Conservation (phyloP, 768 basidiomycete species). For the Collybiopsis confluens region DNA sequence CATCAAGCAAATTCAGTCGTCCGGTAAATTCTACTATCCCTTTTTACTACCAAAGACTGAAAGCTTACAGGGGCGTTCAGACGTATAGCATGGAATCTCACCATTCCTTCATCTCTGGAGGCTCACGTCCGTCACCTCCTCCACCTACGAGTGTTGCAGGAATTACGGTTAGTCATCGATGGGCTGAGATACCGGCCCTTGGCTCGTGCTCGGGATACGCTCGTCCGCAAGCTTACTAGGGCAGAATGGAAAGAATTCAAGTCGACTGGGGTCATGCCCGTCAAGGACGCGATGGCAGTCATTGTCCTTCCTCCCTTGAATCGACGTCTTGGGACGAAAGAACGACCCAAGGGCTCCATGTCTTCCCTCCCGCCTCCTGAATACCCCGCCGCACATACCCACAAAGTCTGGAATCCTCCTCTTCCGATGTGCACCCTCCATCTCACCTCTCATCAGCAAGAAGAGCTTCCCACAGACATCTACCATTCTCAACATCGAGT, state of each 20-base stretch:
- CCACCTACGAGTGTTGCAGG: constrained; percentile 72
- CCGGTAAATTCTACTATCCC: constrained; percentile 22
- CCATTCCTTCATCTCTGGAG: constrained; percentile 37
- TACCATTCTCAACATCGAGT: constrained; percentile 28
- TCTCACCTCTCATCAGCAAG: constrained; percentile 2
- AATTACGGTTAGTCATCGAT: constrained; percentile 57
- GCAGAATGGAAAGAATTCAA: constrained; percentile 52
- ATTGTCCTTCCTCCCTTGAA: constrained; percentile 67
- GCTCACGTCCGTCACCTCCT: constrained; percentile 63
- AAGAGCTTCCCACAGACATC: neutral
- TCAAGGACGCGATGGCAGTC: constrained; percentile 56
- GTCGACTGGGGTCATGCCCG: constrained; percentile 42
- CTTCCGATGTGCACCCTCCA: constrained; percentile 29
- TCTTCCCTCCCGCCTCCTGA: constrained; percentile 26
- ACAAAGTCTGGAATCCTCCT: constrained; percentile 11
- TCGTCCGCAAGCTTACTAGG: constrained; percentile 63
- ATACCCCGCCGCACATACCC: constrained; percentile 12
- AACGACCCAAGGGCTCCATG: constrained; percentile 36
- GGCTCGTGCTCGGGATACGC: constrained; percentile 16
- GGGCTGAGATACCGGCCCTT: constrained; percentile 26
- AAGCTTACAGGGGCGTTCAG: constrained; percentile 23
- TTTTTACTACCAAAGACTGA: neutral
- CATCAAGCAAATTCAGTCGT: constrained; percentile 32
- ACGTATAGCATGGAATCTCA: constrained; percentile 24
- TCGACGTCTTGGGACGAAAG: constrained; percentile 41